Conservation (phyloP, 2,329 filamentous ascomycete genomes). For the Pyricularia sp. region DNA sequence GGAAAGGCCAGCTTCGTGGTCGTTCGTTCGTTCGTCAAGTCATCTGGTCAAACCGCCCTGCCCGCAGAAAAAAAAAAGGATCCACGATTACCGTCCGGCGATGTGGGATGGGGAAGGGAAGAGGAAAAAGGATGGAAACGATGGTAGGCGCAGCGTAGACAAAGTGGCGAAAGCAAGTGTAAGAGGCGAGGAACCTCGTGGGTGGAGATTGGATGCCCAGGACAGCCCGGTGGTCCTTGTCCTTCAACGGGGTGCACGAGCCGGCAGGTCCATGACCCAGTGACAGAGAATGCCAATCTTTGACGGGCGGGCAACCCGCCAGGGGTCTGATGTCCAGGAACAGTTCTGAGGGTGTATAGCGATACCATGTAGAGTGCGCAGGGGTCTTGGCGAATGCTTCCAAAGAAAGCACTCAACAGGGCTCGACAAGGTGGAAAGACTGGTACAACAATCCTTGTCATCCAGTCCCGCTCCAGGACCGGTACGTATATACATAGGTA, state of each 20-base stretch:
- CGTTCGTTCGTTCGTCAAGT: slow-evolving; percentile 26
- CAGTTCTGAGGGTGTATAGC: neutral
- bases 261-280: neutral
- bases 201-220: slow-evolving; percentile 6
- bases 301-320: neutral
- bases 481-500: neutral
- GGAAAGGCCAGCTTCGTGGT: slow-evolving; percentile 13
- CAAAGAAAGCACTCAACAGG: neutral
- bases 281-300: slow-evolving; percentile 9
- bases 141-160: slow-evolving; percentile 11
- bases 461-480: neutral
- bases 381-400: neutral
- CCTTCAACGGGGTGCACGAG: slow-evolving; percentile 1
- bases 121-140: slow-evolving; percentile 13
- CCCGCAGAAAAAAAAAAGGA: slow-evolving; percentile 1
- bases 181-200: slow-evolving; percentile 11
- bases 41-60: slow-evolving; percentile 24
- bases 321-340: slow-evolving; percentile 1
- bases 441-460: neutral
- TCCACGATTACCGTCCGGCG: slow-evolving; percentile 11
- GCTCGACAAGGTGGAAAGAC: neutral
- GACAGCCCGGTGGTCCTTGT: slow-evolving; percentile 2
- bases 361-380: neutral
- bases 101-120: slow-evolving; percentile 12
- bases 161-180: slow-evolving; percentile 6